Evolutionary conservation across 139 green algal genomes (phyloP), one percentile per base, ranked within the genome.

Genomic region (Raphidocelis subcapitata): DNA sequence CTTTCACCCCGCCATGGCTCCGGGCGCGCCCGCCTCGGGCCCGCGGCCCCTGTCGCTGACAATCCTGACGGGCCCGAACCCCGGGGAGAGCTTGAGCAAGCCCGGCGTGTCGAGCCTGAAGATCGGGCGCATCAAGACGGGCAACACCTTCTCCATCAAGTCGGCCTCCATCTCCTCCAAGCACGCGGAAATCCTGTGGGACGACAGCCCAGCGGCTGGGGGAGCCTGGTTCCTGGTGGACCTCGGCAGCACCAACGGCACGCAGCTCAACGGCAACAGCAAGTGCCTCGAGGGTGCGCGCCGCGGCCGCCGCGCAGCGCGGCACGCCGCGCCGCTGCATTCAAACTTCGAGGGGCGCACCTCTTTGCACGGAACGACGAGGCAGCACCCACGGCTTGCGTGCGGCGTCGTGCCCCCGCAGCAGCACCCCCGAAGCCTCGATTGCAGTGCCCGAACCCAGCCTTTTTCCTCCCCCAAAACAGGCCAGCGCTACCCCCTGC

Each of bases 231-330:
- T 69, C 31, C 55, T 47, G 26, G n/a, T 61, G 2, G 70, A 76
- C 61, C 14, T 70, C 14, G 47, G 36, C 70, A 76, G 70, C 61
- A 65, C 18, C 47, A 76, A 76, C 28, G 70, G 70, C 60, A 70
- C 70, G 12, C 56, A 26, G 15, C 8, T 65, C 0, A 76, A 76
- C 32, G 69, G 41, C 8, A 49, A 49, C 41, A 49, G 41, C 41
- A 49, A 49, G 41, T 12, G 8, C 41, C 41, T 49, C 8, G 41
- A 49, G 41, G 41, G 41, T 49, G 41, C 41, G 41, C 41, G 12
- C 8, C 41, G 12, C 41, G 8, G 8, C 41, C 41, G 8, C 8
- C 41, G 41, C 12, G 41, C n/a, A n/a, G n/a, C n/a, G n/a, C n/a
- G n/a, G n/a, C 41, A 49, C 41, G 41, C 41, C 12, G 41, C 12